A percentile compares a stretch with the other conserved stretches of the same genome.
Conservation (phyloP, 129 eudicot species). For the Apium graveolens region DNA sequence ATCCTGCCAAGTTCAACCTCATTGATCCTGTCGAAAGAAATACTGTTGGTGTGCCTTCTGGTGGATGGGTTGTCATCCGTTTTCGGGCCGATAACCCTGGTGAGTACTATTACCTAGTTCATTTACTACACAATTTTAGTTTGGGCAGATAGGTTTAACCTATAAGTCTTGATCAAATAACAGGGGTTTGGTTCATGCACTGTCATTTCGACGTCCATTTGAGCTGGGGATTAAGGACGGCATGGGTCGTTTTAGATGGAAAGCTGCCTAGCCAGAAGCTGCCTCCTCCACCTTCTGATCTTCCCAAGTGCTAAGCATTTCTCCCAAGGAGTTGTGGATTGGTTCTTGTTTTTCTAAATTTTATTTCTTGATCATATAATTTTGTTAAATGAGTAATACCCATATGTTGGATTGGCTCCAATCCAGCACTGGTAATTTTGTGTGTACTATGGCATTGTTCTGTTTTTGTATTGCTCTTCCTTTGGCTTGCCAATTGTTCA, state of each 20-base stretch:
- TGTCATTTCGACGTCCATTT: slow-evolving; percentile 66
- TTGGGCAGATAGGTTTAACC: neutral
- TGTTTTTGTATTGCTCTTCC: too few relatives aligned
- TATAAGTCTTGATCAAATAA: neutral
- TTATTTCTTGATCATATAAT: too few relatives aligned
- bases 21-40: slow-evolving; percentile 61
- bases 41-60: slow-evolving; percentile 60
- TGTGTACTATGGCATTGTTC: too few relatives aligned
- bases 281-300: slow-evolving; percentile 74
- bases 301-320: slow-evolving; percentile 44
- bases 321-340: neutral
- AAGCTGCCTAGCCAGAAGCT: slow-evolving; percentile 54
- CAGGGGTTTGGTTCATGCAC: slow-evolving; percentile 84
- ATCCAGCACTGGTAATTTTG: too few relatives aligned
- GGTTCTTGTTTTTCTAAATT: neutral
- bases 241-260: slow-evolving; percentile 57
- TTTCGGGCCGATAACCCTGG: slow-evolving; percentile 70
- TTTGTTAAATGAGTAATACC: too few relatives aligned
- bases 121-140: neutral
- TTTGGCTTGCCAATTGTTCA: too few relatives aligned
- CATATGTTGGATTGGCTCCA: too few relatives aligned
- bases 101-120: slow-evolving; percentile 6
- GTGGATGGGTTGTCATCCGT: slow-evolving; percentile 73
- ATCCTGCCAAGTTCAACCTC: slow-evolving; percentile 47
- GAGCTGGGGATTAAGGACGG: slow-evolving; percentile 75